Base-by-base conservation (phyloP, 192 early-diverging fungal species). In the Coemansia sp. region DNA sequence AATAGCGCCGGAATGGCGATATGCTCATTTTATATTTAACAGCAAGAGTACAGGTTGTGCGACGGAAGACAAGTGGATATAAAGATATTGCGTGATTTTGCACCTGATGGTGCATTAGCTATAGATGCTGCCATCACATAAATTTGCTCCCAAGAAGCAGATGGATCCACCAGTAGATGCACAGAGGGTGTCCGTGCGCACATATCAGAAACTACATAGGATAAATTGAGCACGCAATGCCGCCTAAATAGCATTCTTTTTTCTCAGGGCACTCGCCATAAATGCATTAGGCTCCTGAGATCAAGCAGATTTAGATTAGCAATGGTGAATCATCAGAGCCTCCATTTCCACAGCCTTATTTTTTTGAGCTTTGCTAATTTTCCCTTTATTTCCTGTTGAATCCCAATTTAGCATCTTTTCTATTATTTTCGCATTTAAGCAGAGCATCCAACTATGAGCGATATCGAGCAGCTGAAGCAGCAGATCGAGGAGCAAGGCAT, bases 401-500 rank as follows among this genome's bases (percentile, higher is more conserved):
- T 11, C 11, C 11, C 28, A 31, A 35, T 46, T 50, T 48, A 40
- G 20, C 23, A 11, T 42, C 45, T 62, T 62, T 26, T 26, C n/a
- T n/a, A n/a, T n/a, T n/a, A n/a, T 50, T 56, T 26, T 50, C 13
- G 6, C 26, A 63, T 46, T 48, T 42, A 42, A 11, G 20, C 53
- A 26, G 4, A 33, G 37, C 43, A 48, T 16, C 37, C n/a, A 48
- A 79, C 69, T 63, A 63, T 48, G 28, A 60, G 65, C 57, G 48
- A 62, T 13, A 58, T 64, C 23, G 71, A 79, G 42, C 61, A 71
- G 50, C 76, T 85, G 28, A 59, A 59, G 9, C 42, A 66, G 61
- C 69, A 83, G 66, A 86, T 93, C 57, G 82, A 85, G 37, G 85
- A 75, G 33, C 89, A 90, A 64, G 88, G 83, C 45, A 67, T 77